Evolutionary conservation across 1,139 yeast genomes (phyloP).

Genomic region (Trichomonascaceae sp.): DNA sequence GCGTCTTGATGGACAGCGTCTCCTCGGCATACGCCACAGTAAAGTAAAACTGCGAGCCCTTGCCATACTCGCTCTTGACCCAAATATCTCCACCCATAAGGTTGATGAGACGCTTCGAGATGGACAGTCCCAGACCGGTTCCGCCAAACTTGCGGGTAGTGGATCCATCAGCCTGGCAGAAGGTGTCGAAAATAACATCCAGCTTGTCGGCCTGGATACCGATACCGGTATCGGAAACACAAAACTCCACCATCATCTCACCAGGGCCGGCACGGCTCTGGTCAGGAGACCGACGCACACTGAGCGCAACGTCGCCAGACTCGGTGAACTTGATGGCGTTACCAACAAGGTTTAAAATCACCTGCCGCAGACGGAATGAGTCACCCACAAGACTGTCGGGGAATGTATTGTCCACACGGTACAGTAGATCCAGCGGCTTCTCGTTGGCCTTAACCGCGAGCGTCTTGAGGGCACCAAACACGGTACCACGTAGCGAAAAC

Average conservation of each 20-base stretch:
- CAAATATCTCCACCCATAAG: conserved; percentile 84
- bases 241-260: conserved; percentile 60
- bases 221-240: conserved; percentile 82
- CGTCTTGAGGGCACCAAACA: conserved; percentile 78
- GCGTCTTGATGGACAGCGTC: conserved; percentile 46
- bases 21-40: conserved; percentile 72
- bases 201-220: conserved; percentile 76
- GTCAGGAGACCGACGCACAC: conserved; percentile 29
- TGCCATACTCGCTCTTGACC: conserved; percentile 74
- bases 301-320: conserved; percentile 51
- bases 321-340: conserved; percentile 81
- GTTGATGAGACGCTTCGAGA: conserved; percentile 74
- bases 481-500: conserved; percentile 71
- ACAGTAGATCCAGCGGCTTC: conserved; percentile 64
- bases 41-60: conserved; percentile 70
- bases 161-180: conserved; percentile 88
- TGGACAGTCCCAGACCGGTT: conserved; percentile 75
- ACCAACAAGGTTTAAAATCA: conserved; percentile 70
- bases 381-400: conserved; percentile 81
- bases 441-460: conserved; percentile 82
- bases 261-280: conserved; percentile 32
- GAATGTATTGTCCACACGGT: conserved; percentile 74
- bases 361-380: conserved; percentile 74
- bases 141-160: conserved; percentile 89
- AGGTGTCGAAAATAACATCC: conserved; percentile 74